These are phyloP conservation scores for Sphagnum fallax DNA, from an alignment of 228 moss, liverwort and hornwort genomes.

Conservation along the genomic window DNA sequence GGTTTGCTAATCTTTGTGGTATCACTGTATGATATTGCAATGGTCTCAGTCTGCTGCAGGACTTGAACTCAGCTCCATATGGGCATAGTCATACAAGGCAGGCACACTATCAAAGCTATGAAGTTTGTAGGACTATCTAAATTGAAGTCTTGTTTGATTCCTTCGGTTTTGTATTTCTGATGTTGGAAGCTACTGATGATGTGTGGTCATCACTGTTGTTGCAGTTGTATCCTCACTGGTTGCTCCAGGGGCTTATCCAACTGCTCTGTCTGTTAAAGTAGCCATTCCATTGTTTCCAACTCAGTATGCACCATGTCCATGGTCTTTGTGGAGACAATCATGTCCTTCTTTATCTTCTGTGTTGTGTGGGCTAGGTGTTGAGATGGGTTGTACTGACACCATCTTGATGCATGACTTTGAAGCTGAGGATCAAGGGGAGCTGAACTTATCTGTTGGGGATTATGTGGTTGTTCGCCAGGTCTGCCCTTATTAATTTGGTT, in stretches of 20 bases:
- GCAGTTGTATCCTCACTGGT: conserved; percentile 18
- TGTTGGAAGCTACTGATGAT: neutral
- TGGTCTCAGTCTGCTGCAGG: conserved; percentile 6
- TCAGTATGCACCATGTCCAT: conserved; percentile 20
- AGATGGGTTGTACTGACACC: too few species aligned
- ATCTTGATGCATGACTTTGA: too few species aligned
- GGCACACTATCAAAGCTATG: conserved; percentile 17
- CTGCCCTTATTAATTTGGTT: too few species aligned
- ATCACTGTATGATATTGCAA: too few species aligned
- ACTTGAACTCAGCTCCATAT: conserved; percentile 39
- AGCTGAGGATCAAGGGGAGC: too few species aligned
- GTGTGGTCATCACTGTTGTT: neutral
- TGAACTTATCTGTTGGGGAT: too few species aligned
- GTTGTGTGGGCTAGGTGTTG: too few species aligned
- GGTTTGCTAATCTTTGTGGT: neutral
- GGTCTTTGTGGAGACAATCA: too few species aligned
- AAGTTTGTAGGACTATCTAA: neutral
- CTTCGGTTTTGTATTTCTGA: neutral
- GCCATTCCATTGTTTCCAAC: conserved; percentile 34
- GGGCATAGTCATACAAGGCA: conserved; percentile 44
- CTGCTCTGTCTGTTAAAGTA: conserved; percentile 28
- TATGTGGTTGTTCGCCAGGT: too few species aligned
- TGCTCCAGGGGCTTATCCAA: conserved; percentile 27
- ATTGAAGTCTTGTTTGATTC: neutral
- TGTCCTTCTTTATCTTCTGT: conserved; percentile 7